phyloP scores from a whole-genome alignment of 495 filamentous ascomycete genomes.

The Oidiodendron maius region DNA sequence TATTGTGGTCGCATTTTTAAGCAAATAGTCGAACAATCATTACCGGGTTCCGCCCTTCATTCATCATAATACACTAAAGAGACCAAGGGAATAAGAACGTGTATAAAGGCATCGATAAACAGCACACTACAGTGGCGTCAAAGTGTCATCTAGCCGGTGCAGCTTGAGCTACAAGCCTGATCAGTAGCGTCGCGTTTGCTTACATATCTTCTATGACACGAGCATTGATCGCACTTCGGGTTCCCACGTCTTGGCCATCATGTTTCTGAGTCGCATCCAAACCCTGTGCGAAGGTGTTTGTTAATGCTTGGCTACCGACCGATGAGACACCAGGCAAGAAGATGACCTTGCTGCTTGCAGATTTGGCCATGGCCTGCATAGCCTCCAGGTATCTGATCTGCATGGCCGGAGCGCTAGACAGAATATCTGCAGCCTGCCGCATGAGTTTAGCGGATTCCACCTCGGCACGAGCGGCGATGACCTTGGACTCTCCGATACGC shows the following conservation, averaged over 20 bases:
- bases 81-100: too few relatives aligned
- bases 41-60: too few relatives aligned
- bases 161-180: too few relatives aligned
- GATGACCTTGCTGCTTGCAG: conserved; percentile 92
- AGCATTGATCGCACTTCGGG: conserved; percentile 80
- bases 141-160: too few relatives aligned
- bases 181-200: too few relatives aligned
- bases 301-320: conserved; percentile 21
- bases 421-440: conserved; percentile 95
- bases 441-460: conserved; percentile 97
- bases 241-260: too few relatives aligned
- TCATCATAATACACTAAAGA: too few relatives aligned
- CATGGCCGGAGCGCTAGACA: conserved; percentile 92
- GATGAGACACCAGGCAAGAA: conserved; percentile 63
- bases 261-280: too few relatives aligned
- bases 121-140: too few relatives aligned
- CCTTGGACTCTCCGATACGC: conserved; percentile 96
- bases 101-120: too few relatives aligned
- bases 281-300: conserved; percentile 4
- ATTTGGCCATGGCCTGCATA: conserved; percentile 98
- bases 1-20: too few relatives aligned
- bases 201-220: conserved; percentile 85
- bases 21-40: too few relatives aligned
- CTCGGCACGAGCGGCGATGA: conserved; percentile 93
- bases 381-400: conserved; percentile 98